Percentiles rank a stretch among this genome's conserved stretches.
Conservation (phyloP, 495 filamentous ascomycete genomes). For the Hyaloscypha finlandica region DNA sequence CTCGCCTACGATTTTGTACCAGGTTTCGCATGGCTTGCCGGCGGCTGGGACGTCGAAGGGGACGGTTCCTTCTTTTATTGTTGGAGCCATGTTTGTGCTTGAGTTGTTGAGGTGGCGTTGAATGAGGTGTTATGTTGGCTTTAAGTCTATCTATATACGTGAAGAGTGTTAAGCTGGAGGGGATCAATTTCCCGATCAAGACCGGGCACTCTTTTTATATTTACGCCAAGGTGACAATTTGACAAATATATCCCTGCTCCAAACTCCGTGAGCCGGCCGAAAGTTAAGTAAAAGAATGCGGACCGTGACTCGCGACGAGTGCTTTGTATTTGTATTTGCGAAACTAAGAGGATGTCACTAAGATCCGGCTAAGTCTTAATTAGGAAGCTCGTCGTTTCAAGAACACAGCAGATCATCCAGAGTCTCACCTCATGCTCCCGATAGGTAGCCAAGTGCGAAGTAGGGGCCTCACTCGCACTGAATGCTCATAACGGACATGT, state of each 20-base stretch:
- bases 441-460: not conserved
- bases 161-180: no score
- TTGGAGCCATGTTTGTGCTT: not conserved
- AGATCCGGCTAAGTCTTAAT: not conserved
- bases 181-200: no score
- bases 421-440: not conserved
- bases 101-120: not conserved
- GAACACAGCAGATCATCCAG: not conserved
- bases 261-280: no score
- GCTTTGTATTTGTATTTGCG: no score
- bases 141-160: no score
- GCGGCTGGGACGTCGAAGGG: slow-evolving; percentile 39
- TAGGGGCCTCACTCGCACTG: not conserved
- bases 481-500: not conserved
- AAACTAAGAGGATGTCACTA: not conserved
- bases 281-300: no score
- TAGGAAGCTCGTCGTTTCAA: not conserved
- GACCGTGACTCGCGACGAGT: no score
- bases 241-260: not conserved
- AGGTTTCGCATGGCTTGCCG: slow-evolving; percentile 47
- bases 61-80: slow-evolving; percentile 5
- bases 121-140: not conserved
- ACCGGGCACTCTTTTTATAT: no score
- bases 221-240: no score
- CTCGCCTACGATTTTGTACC: slow-evolving; percentile 45